These are phyloP conservation scores for Boletus subparvulus DNA, from an alignment of 768 basidiomycete species.

Conservation along the genomic window DNA sequence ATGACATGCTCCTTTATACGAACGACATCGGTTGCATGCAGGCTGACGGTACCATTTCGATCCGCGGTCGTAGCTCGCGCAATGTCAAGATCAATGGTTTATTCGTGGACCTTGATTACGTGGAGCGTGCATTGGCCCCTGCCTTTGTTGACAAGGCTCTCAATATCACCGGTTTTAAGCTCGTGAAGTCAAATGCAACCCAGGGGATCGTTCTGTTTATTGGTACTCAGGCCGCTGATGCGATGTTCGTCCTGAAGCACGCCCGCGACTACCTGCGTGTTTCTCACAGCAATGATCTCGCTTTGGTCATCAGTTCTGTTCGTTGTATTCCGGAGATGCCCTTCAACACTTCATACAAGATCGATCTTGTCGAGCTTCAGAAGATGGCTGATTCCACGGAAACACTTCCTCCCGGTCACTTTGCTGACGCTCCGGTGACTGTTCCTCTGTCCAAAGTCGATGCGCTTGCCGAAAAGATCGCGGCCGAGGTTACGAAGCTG, in stretches of 20 bases:
- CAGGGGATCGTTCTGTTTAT: slow-evolving; percentile 7
- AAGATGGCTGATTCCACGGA: slow-evolving; percentile 11
- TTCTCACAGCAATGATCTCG: slow-evolving; percentile 6
- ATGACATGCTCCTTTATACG: slow-evolving; percentile 14
- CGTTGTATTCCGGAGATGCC: slow-evolving; percentile 15
- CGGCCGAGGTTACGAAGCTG: slow-evolving; percentile 31
- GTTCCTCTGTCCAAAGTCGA: slow-evolving; percentile 17
- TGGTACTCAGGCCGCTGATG: slow-evolving; percentile 6
- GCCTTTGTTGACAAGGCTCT: slow-evolving; percentile 9
- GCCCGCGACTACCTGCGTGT: slow-evolving; percentile 11
- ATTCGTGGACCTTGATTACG: slow-evolving; percentile 17
- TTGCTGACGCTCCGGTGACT: slow-evolving; percentile 7
- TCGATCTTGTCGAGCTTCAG: slow-evolving; percentile 13
- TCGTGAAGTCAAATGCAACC: slow-evolving; percentile 10
- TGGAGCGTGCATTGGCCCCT: slow-evolving; percentile 17
- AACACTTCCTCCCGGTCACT: background rate
- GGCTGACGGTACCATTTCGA: slow-evolving; percentile 12
- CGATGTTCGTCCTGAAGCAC: slow-evolving; percentile 10
- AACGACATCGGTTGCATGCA: slow-evolving; percentile 19
- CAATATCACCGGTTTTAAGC: slow-evolving; percentile 10
- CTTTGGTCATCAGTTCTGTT: slow-evolving; percentile 8
- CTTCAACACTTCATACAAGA: slow-evolving; percentile 18
- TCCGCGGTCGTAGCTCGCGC: slow-evolving; percentile 15
- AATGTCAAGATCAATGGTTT: slow-evolving; percentile 17
- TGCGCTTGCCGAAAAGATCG: slow-evolving; percentile 34